Evolutionary conservation across 2,329 filamentous ascomycete genomes (phyloP), one percentile per base, ranked within the genome.

Genomic region (Gaeumannomyces sp.): DNA sequence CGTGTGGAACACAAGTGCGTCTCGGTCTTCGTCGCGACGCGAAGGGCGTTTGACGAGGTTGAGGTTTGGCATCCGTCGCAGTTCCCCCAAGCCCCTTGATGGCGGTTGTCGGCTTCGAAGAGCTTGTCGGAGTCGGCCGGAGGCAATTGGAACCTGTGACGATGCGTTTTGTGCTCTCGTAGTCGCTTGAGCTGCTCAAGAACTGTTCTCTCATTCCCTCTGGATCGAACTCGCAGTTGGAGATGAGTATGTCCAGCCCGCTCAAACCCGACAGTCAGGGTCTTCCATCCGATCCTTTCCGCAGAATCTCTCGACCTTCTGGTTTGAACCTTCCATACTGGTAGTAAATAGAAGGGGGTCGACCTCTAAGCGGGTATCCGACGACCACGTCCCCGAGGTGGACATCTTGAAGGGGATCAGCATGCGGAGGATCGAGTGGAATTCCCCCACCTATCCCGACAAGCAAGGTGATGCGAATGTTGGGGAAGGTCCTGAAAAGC

Each of bases 321-420:
- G 29, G 19, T 4, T 45, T 50, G 16, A 29, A 53, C 33, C 64
- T 63, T 25, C 65, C 65, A 2, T 25, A 63, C 64, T 81, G 45
- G 65, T 75, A 25, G 60, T 76, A 13, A 64, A 70, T 58, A 59
- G 69, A 19, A 63, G 66, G 45, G 8, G 33, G 33, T 2, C 10
- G 7, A 2, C 33, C 33, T 5, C 4, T 5, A 33, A 33, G 33
- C 33, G 33, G 33, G 38, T 69, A 2, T 25, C 69, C 31, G n/a
- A 65, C 4, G 62, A 69, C 14, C 53, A 68, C 13, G 60, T 72
- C 62, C 6, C 67, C 10, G 4, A 65, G 27, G 64, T 59, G 38
- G 27, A 64, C 33, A 59, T 67, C 27, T 11, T 33, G 33, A 8
- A 65, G 62, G n/a, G 67, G 28, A 10, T 27, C 29, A 8, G 59